Percentiles rank a stretch among this genome's conserved stretches.
Conservation (phyloP, 1,139 yeast genomes). For the Pichia sp. region DNA sequence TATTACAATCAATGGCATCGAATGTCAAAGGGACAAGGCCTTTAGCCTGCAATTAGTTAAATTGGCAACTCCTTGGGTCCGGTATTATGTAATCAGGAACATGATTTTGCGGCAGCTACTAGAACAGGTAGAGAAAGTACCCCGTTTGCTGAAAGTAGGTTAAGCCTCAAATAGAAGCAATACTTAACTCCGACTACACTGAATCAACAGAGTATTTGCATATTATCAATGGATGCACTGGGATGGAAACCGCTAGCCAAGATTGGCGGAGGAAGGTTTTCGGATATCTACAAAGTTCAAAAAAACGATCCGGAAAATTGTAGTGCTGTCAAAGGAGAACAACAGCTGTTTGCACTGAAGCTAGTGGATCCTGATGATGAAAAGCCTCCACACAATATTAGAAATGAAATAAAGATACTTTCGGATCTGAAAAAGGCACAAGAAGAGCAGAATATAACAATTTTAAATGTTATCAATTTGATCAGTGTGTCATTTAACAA, state of each 20-base stretch:
- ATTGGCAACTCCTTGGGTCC: background rate
- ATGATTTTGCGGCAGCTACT: background rate
- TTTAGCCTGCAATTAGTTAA: background rate
- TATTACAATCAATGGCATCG: background rate
- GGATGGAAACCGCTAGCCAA: conserved; percentile 15
- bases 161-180: too few relatives aligned
- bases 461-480: conserved; percentile 29
- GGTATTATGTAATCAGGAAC: background rate
- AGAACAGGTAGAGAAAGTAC: background rate
- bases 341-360: conserved; percentile 38
- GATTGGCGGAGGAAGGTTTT: conserved; percentile 33
- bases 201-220: background rate
- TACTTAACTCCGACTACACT: too few relatives aligned
- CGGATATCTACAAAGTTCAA: conserved; percentile 32
- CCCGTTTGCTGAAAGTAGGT: background rate
- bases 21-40: background rate
- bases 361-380: conserved; percentile 44
- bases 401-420: conserved; percentile 39
- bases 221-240: conserved; percentile 8
- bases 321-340: background rate
- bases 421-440: conserved; percentile 22
- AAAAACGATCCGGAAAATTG: background rate
- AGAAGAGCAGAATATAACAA: conserved; percentile 10
- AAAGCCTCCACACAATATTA: conserved; percentile 45
- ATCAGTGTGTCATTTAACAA: conserved; percentile 32